phyloP scores from a whole-genome alignment of 1,139 yeast genomes.

The Diutina catenulata region DNA sequence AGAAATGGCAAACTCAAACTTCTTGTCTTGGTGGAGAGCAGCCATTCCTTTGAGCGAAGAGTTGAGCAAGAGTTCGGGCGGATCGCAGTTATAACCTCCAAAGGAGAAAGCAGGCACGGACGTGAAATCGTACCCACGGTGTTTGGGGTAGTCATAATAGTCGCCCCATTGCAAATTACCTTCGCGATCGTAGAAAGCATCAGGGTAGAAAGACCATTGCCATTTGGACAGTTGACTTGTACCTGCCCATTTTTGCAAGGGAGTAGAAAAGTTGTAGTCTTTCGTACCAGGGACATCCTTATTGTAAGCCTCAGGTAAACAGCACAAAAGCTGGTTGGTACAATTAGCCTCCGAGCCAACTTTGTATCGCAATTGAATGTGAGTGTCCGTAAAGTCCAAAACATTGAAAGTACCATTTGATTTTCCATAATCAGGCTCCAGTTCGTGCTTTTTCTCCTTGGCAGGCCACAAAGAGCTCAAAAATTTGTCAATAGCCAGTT shows the following conservation, averaged over 20 bases:
- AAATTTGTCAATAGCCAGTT: conserved; percentile 7
- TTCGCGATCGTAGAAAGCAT: conserved; percentile 25
- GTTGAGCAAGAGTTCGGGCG: conserved; percentile 49
- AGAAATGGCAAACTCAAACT: conserved; percentile 50
- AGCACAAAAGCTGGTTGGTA: conserved; percentile 32
- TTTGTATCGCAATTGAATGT: conserved; percentile 43
- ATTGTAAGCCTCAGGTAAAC: conserved; percentile 25
- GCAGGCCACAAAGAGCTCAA: conserved; percentile 10
- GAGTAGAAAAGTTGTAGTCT: conserved; percentile 23
- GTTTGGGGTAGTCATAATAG: conserved; percentile 24
- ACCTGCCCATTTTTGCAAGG: conserved; percentile 9
- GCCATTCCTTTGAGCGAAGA: conserved; percentile 39
- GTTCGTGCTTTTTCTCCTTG: conserved; percentile 7
- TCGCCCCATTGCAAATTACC: conserved; percentile 26
- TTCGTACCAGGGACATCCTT: conserved; percentile 14
- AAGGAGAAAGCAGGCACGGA: conserved; percentile 45
- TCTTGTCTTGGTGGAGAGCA: conserved; percentile 15
- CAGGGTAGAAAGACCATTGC: conserved; percentile 20
- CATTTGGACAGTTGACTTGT: not conserved
- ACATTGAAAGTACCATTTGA: conserved; percentile 35
- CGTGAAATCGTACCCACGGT: conserved; percentile 28
- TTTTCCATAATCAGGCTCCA: conserved; percentile 9
- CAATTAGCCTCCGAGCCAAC: conserved; percentile 61
- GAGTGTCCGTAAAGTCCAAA: conserved; percentile 55
- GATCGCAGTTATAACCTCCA: conserved; percentile 53